These are phyloP conservation scores for Fraxinus xanthoxyloides DNA, from an alignment of 305 asterid genomes.

Conservation along the genomic window DNA sequence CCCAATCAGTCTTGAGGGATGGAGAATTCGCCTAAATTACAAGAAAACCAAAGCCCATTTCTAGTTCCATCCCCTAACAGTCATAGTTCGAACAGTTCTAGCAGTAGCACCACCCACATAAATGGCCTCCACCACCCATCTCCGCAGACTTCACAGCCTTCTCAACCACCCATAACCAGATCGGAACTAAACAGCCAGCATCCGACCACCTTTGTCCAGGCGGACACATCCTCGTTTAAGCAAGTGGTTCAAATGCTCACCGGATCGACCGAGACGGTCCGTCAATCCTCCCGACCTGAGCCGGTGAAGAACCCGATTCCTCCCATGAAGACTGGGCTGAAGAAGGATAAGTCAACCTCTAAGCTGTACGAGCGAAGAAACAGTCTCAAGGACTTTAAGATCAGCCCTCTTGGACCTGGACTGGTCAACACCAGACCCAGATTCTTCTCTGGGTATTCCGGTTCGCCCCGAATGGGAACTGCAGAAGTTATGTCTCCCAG, in stretches of 20 bases:
- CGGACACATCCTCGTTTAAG: slow-evolving; percentile 64
- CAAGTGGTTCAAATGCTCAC: slow-evolving; percentile 68
- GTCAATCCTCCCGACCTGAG: slow-evolving; percentile 34
- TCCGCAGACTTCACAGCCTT: slow-evolving; percentile 20
- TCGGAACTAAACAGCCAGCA: slow-evolving; percentile 55
- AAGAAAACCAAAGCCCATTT: slow-evolving; percentile 38
- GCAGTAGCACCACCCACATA: slow-evolving; percentile 43
- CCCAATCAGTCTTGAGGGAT: slow-evolving; percentile 19
- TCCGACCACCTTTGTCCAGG: slow-evolving; percentile 75
- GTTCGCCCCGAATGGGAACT: slow-evolving; percentile 42
- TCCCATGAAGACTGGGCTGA: slow-evolving; percentile 41
- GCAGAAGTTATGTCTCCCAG: slow-evolving; percentile 57
- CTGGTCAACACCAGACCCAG: slow-evolving; percentile 25
- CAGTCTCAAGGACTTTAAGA: slow-evolving; percentile 52
- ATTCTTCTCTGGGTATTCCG: slow-evolving; percentile 23
- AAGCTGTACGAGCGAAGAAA: slow-evolving; percentile 59
- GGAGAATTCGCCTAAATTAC: slow-evolving; percentile 46
- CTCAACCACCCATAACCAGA: slow-evolving; percentile 32
- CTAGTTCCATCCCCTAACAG: slow-evolving; percentile 55
- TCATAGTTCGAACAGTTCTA: slow-evolving; percentile 47
- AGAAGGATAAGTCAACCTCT: slow-evolving; percentile 39
- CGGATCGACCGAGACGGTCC: slow-evolving; percentile 51
- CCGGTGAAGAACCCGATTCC: slow-evolving; percentile 45
- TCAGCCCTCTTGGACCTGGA: slow-evolving; percentile 36
- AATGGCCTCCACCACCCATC: slow-evolving; percentile 35